phyloP scores from a whole-genome alignment of 139 green algal species.

The Chlorella sp. region DNA sequence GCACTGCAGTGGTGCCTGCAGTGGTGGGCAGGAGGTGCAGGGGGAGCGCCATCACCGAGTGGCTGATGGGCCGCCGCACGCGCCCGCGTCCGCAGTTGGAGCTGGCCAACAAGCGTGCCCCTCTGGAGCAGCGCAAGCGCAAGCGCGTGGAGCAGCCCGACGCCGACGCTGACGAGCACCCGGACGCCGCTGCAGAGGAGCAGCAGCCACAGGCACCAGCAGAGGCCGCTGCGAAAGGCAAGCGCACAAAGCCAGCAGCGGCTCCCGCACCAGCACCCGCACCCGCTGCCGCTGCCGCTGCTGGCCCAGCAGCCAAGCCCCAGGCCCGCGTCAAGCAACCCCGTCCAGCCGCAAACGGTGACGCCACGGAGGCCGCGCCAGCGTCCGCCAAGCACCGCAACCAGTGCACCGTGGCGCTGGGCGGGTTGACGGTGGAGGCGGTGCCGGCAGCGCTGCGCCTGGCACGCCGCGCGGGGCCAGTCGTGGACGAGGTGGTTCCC shows the following conservation, averaged over 20 bases:
- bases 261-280: conserved; percentile 3
- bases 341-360: conserved; percentile 7
- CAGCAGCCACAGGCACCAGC: no score
- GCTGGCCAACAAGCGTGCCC: conserved; percentile 53
- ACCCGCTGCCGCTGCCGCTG: not conserved
- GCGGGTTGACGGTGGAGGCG: conserved; percentile 38
- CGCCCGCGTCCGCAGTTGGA: conserved; percentile 71
- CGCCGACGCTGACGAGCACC: not conserved
- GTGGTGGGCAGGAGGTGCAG: no score
- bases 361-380: conserved; percentile 3
- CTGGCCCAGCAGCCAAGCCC: not conserved
- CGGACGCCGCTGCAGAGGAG: no score
- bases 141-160: conserved; percentile 9
- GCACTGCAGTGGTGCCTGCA: no score
- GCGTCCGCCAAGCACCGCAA: conserved; percentile 55
- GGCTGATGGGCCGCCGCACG: no score
- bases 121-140: conserved; percentile 60
- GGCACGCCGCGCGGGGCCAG: conserved; percentile 39
- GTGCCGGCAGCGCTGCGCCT: conserved; percentile 25
- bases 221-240: no score
- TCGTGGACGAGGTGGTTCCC: conserved; percentile 52
- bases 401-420: conserved; percentile 70
- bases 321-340: not conserved
- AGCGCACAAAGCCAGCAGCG: no score
- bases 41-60: no score